These are phyloP conservation scores for Skeletonema tropicum DNA, from an alignment of 108 stramenopile genomes.

Conservation along the genomic window DNA sequence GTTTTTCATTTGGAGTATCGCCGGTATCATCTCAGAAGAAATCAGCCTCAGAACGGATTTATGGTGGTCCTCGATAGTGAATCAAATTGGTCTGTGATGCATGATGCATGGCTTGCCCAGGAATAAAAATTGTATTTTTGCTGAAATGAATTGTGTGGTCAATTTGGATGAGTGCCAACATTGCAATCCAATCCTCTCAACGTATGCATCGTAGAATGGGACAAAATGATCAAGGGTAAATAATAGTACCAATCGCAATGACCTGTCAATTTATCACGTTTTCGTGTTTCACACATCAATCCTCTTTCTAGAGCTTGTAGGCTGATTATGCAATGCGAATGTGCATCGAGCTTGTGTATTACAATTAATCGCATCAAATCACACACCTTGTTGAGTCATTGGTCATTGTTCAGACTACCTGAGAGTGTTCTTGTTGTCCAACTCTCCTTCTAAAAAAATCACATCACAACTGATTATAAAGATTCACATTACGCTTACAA, in stretches of 20 bases:
- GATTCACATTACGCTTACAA: conserved; percentile 1
- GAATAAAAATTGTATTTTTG: background rate
- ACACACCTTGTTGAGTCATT: no score
- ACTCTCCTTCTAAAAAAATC: background rate
- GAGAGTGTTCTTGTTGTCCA: background rate
- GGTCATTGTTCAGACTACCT: background rate
- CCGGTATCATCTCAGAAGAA: conserved; percentile 4
- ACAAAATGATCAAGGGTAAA: background rate
- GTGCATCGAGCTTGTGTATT: no score
- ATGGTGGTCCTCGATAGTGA: background rate
- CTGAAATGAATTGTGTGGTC: background rate
- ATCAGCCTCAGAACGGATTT: conserved; percentile 1
- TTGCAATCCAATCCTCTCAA: background rate
- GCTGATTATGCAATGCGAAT: no score
- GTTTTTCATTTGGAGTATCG: background rate
- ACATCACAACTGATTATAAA: background rate
- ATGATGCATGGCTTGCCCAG: no score
- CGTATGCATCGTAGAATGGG: background rate
- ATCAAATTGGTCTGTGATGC: background rate
- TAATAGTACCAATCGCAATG: background rate
- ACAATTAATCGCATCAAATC: no score
- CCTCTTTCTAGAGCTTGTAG: no score
- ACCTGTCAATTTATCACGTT: background rate
- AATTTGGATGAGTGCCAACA: background rate
- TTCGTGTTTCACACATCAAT: no score